Conservation (phyloP, 495 filamentous ascomycete species). For the Durotheca rogersii region DNA sequence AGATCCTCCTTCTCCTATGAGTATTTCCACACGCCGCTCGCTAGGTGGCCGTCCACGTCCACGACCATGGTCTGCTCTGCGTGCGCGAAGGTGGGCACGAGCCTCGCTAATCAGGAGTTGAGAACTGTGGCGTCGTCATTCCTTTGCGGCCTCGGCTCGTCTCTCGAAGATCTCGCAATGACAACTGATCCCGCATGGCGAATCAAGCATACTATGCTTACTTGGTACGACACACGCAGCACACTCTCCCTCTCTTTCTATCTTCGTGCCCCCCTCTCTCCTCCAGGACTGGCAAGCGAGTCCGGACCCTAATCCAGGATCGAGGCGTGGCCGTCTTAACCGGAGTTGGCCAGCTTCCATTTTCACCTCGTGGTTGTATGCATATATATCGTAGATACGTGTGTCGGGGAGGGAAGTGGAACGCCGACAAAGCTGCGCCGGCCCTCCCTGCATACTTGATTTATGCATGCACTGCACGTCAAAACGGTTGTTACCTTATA, state of each 20-base stretch:
- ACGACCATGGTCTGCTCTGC: conserved; percentile 4
- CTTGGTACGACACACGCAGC: conserved; percentile 15
- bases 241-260: conserved; percentile 24
- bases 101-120: conserved; percentile 20
- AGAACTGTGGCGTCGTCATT: conserved; percentile 22
- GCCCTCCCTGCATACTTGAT: conserved; percentile 32
- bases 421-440: conserved; percentile 19
- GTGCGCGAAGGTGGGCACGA: conserved; percentile 21
- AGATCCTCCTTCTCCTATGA: neutral
- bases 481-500: conserved; percentile 28
- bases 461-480: conserved; percentile 32
- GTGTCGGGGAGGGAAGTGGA: conserved; percentile 17
- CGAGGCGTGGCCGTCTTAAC: conserved; percentile 24
- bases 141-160: conserved; percentile 17
- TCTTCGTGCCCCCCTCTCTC: too few species aligned
- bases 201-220: conserved; percentile 28
- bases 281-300: too few species aligned
- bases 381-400: neutral
- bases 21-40: too few species aligned
- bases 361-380: too few species aligned
- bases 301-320: conserved; percentile 19
- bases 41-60: too few species aligned
- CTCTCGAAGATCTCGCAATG: conserved; percentile 25
- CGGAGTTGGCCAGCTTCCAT: conserved; percentile 29
- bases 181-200: conserved; percentile 20